These are phyloP conservation scores for Perilla frutescens DNA, from an alignment of 257 asterid genomes.

Conservation along the genomic window DNA sequence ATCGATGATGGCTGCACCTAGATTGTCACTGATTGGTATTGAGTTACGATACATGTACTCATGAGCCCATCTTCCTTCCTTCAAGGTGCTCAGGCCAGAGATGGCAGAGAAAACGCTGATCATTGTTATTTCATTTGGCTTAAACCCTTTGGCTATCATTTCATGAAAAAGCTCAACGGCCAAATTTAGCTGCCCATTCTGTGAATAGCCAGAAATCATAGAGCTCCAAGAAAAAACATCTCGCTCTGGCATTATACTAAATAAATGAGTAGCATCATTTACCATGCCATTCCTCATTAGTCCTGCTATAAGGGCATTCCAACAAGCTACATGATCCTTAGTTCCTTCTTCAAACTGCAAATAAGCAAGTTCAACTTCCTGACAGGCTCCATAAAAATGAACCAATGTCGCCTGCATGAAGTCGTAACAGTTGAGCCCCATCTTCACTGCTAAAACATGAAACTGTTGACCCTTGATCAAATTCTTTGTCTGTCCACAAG, in stretches of 20 bases:
- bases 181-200: slow-evolving; percentile 55
- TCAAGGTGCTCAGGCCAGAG: slow-evolving; percentile 65
- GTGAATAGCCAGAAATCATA: slow-evolving; percentile 90
- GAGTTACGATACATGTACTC: slow-evolving; percentile 58
- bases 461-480: slow-evolving; percentile 72
- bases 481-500: slow-evolving; percentile 58
- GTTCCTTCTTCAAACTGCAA: slow-evolving; percentile 75
- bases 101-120: slow-evolving; percentile 79
- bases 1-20: slow-evolving; percentile 82
- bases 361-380: slow-evolving; percentile 56
- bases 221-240: slow-evolving; percentile 96
- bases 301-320: slow-evolving; percentile 90
- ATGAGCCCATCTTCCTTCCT: slow-evolving; percentile 81
- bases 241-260: slow-evolving; percentile 72
- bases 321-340: slow-evolving; percentile 71
- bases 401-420: slow-evolving; percentile 76
- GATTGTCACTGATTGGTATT: slow-evolving; percentile 69
- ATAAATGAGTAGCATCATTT: slow-evolving; percentile 61
- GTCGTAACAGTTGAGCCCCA: slow-evolving; percentile 58
- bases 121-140: slow-evolving; percentile 90
- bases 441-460: slow-evolving; percentile 60
- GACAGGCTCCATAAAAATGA: slow-evolving; percentile 75
- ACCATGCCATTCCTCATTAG: slow-evolving; percentile 64
- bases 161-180: slow-evolving; percentile 72
- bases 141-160: slow-evolving; percentile 63